Percentiles rank a stretch among this genome's conserved stretches.
phyloP scores from a whole-genome alignment of 1,284 basidiomycete species.

The Garcileccinum viscosum region DNA sequence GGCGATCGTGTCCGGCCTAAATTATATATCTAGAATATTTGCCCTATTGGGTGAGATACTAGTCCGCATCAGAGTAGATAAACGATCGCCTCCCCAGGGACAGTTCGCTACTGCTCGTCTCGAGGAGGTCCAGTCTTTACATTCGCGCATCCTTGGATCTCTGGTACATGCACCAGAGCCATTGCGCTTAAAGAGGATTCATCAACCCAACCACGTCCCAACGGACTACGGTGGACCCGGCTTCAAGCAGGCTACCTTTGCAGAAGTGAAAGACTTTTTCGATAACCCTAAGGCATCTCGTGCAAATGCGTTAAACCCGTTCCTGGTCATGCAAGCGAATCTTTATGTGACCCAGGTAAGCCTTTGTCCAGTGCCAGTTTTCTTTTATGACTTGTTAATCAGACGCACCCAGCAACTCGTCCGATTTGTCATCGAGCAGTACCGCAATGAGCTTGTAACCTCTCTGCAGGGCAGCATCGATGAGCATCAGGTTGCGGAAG shows the following conservation, averaged over 20 bases:
- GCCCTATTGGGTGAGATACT: constrained; percentile 83
- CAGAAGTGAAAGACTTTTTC: constrained; percentile 87
- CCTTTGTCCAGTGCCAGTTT: constrained; percentile 1
- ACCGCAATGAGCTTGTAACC: constrained; percentile 79
- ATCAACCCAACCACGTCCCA: constrained; percentile 54
- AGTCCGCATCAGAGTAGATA: constrained; percentile 83
- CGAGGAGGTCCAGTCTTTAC: constrained; percentile 80
- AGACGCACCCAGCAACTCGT: constrained; percentile 73
- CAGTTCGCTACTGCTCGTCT: constrained; percentile 81
- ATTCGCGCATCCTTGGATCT: constrained; percentile 72
- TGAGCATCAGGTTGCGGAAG: constrained; percentile 69
- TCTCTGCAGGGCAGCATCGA: constrained; percentile 70
- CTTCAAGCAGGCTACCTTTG: constrained; percentile 81
- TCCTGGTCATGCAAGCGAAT: constrained; percentile 88
- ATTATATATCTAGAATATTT: constrained; percentile 86
- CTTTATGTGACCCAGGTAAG: constrained; percentile 85
- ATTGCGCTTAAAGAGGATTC: constrained; percentile 67
- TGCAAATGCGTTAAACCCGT: constrained; percentile 83
- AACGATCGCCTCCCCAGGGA: constrained; percentile 80
- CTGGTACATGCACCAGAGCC: constrained; percentile 75
- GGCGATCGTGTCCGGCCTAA: constrained; percentile 82
- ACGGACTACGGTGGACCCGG: constrained; percentile 69
- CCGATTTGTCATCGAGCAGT: constrained; percentile 88
- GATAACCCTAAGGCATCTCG: constrained; percentile 85
- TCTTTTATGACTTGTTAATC: constrained; percentile 1